These are phyloP conservation scores for Dendrothele bispora DNA, from an alignment of 768 basidiomycete species.

Conservation along the genomic window DNA sequence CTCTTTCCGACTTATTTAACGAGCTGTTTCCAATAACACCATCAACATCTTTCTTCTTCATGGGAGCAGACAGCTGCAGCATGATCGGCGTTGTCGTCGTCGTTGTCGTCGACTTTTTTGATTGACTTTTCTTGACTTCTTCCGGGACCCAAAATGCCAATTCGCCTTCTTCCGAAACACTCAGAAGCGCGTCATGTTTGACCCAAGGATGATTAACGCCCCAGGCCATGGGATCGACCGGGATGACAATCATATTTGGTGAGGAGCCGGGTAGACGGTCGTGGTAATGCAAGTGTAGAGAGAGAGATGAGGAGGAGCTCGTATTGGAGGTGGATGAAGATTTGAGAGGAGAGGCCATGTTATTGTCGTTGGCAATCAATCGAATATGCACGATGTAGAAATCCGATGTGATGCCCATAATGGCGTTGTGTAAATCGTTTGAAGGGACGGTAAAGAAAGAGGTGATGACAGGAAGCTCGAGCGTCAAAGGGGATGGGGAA, in stretches of 20 bases:
- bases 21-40: background rate
- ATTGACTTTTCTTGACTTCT: constrained; percentile 25
- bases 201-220: constrained; percentile 44
- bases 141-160: constrained; percentile 87
- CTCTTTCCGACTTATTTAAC: constrained; percentile 14
- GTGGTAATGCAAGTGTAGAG: constrained; percentile 40
- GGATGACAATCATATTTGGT: constrained; percentile 57
- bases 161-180: constrained; percentile 73
- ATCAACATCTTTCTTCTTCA: too few species aligned
- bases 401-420: constrained; percentile 66
- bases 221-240: constrained; percentile 91
- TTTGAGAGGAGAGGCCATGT: too few species aligned
- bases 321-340: constrained; percentile 22
- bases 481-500: constrained; percentile 35
- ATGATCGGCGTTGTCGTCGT: too few species aligned
- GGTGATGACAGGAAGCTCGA: constrained; percentile 51
- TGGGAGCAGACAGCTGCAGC: too few species aligned
- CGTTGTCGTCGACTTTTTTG: too few species aligned
- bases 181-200: constrained; percentile 74
- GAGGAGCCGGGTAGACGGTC: constrained; percentile 51
- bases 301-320: constrained; percentile 21
- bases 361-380: constrained; percentile 32
- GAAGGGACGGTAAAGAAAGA: constrained; percentile 70
- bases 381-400: constrained; percentile 60
- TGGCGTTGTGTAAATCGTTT: constrained; percentile 48